A percentile compares a stretch with the other conserved stretches of the same genome.
phyloP scores from a whole-genome alignment of 805 yeast genomes.

The Candida ovalis region DNA sequence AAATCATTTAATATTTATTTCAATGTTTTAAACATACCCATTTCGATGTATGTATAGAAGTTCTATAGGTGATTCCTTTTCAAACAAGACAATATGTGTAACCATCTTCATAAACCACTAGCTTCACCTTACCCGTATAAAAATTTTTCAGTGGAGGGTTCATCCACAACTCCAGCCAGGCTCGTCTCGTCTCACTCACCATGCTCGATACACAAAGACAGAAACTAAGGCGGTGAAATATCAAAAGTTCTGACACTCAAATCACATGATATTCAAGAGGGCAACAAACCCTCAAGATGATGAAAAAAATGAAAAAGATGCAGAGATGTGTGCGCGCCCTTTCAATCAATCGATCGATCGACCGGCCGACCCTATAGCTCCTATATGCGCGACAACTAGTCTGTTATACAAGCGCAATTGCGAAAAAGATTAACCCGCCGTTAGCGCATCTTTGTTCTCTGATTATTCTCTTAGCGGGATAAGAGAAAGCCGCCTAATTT shows the following conservation, averaged over 20 bases:
- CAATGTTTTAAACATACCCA: conserved; percentile 12
- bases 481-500: background rate
- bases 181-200: too few species aligned
- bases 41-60: conserved; percentile 16
- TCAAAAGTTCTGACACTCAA: too few species aligned
- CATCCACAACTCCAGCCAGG: too few species aligned
- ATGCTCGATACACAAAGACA: too few species aligned
- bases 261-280: background rate
- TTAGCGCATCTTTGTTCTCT: background rate
- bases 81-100: background rate
- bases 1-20: background rate
- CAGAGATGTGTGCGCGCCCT: background rate
- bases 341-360: too few species aligned
- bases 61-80: conserved; percentile 4
- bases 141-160: background rate
- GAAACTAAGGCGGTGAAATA: background rate
- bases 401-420: too few species aligned
- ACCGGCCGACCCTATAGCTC: too few species aligned
- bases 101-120: background rate
- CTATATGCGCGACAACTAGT: too few species aligned
- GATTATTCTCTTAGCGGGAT: background rate
- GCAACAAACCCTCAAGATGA: background rate
- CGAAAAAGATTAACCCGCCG: too few species aligned
- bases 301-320: background rate
- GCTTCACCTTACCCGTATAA: background rate